phyloP scores from a whole-genome alignment of 75 land plant species.

The Sequoiadendron giganteum region DNA sequence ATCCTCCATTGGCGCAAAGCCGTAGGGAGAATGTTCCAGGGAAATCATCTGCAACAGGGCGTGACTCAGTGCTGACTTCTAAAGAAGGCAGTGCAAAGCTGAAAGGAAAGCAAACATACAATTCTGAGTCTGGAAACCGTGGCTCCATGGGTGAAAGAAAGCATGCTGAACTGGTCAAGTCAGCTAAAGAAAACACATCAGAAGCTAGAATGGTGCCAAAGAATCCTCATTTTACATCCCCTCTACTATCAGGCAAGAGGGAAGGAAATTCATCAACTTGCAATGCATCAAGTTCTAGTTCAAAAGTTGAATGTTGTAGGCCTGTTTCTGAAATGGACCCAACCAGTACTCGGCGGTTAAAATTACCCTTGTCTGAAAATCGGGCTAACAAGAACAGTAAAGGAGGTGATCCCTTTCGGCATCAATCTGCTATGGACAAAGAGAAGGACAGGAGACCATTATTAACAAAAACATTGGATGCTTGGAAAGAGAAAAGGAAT shows the following conservation, averaged over 20 bases:
- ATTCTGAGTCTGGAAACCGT: constrained; percentile 16
- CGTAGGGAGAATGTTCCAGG: constrained; percentile 12
- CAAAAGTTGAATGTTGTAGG: constrained; percentile 24
- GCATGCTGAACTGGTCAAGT: constrained; percentile 26
- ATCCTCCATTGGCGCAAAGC: constrained; percentile 7
- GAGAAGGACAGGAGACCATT: constrained; percentile 54
- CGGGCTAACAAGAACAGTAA: constrained; percentile 26
- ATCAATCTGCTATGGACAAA: constrained; percentile 33
- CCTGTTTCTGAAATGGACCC: constrained; percentile 37
- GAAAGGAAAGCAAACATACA: constrained; percentile 16
- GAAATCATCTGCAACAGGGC: constrained; percentile 6
- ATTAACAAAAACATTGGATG: constrained; percentile 61
- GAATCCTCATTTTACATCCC: constrained; percentile 4
- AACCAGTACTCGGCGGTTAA: constrained; percentile 30
- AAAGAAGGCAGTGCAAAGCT: constrained; percentile 21
- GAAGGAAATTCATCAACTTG: constrained; percentile 20
- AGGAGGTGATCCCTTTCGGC: constrained; percentile 21
- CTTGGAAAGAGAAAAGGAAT: constrained; percentile 98
- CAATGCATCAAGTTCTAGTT: constrained; percentile 12
- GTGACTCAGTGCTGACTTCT: neutral
- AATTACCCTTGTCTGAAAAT: constrained; percentile 19
- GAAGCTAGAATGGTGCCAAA: constrained; percentile 10
- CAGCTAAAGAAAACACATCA: constrained; percentile 14
- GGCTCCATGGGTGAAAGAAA: constrained; percentile 20
- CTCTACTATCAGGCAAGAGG: constrained; percentile 25